Evolutionary conservation across 2,329 filamentous ascomycete species (phyloP), one percentile per base, ranked within the genome.

Genomic region (Ustulina deusta): DNA sequence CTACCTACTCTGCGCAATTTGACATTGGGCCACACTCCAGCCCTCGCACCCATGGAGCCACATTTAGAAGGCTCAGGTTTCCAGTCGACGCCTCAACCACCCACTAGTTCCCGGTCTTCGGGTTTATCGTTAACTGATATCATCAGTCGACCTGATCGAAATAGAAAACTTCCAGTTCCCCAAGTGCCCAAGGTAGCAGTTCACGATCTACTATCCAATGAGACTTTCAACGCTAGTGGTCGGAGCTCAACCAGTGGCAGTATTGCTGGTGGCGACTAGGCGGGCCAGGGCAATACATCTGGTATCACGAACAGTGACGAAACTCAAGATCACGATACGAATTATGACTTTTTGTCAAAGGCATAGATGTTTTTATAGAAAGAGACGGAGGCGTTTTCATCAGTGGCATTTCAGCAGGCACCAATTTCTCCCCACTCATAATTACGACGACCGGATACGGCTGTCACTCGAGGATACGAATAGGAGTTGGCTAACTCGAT

Each of bases 61-160:
- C 82, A 86, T 69, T 79, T 85, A 11, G 85, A 88, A 69, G 78
- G 79, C 70, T 79, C 77, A 68, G 78, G 72, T 71, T 81, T 76
- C 61, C 81, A 81, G 61, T 79, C 80, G 25, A 75, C 75, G 38
- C 86, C 87, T 71, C 81, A 81, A 56, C 36, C 61, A 17, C 58
- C 54, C 22, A 51, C 49, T 7, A 42, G 38, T 38, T 72, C 81
- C 66, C 82, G 85, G 63, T 83, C 87, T 73, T 87, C 85, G 63
- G 94, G 94, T 46, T 88, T 97, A 65, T 92, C 93, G 44, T 90
- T 98, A 74, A 92, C 90, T 66, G 95, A 98, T 79, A 98, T 98
- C 76, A 96, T 98, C 83, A 93, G 91, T 77, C 91, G 91, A 73
- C 88, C 93, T 1, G 94, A 97, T 71, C 93, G 93, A 42, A 91